Conservation (phyloP, 345 rosid genomes). For the Draba incana region DNA sequence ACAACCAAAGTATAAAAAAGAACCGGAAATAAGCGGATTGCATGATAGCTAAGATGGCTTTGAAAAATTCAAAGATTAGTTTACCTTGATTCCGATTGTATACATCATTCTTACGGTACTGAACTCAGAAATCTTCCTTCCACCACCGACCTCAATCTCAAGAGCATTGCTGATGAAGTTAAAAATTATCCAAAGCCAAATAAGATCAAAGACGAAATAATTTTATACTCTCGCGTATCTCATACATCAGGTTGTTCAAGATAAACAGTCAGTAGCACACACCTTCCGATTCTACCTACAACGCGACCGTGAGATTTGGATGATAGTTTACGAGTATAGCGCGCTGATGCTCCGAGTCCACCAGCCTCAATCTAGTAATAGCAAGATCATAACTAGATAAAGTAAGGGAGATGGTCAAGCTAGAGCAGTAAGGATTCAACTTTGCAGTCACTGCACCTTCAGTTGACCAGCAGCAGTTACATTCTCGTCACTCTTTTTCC, state of each 20-base stretch:
- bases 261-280: constrained; percentile 28
- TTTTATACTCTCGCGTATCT: background rate
- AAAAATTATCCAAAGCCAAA: background rate
- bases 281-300: constrained; percentile 84
- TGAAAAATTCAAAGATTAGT: background rate
- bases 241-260: background rate
- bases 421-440: background rate
- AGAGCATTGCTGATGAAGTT: constrained; percentile 64
- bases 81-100: constrained; percentile 85
- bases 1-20: constrained; percentile 25
- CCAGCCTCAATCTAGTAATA: constrained; percentile 66
- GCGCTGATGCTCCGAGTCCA: constrained; percentile 80
- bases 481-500: constrained; percentile 81
- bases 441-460: constrained; percentile 52
- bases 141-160: constrained; percentile 93
- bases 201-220: background rate
- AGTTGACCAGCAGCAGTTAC: constrained; percentile 75
- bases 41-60: constrained; percentile 7
- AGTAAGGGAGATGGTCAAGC: constrained; percentile 13
- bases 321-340: constrained; percentile 71
- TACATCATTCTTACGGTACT: constrained; percentile 81
- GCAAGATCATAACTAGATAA: constrained; percentile 22
- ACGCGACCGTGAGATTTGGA: constrained; percentile 85
- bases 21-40: constrained; percentile 16
- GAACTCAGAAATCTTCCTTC: constrained; percentile 86